Conservation (phyloP, 257 asterid genomes). For the Primulina huaijiensis region DNA sequence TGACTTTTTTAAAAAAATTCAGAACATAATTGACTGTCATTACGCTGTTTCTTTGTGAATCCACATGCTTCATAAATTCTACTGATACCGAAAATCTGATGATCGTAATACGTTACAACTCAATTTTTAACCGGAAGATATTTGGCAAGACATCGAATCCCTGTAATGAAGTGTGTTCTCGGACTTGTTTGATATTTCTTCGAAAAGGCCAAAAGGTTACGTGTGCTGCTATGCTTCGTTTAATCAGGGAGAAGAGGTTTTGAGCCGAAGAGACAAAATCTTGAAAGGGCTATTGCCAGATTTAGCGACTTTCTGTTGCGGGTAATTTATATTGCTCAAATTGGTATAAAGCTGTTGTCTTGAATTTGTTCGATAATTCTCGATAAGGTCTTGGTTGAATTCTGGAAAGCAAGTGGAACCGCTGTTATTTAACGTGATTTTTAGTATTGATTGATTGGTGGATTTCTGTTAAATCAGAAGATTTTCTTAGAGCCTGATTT, state of each 20-base stretch:
- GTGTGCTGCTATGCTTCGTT: conserved; percentile 10
- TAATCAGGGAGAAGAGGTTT: not conserved
- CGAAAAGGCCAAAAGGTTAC: not conserved
- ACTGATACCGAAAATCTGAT: not conserved
- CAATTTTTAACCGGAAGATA: not conserved
- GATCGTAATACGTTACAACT: not conserved
- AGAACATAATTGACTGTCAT: too few species aligned
- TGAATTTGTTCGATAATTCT: not conserved
- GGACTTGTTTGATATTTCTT: conserved; percentile 15
- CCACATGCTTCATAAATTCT: conserved; percentile 4
- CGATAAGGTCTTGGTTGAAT: conserved; percentile 13
- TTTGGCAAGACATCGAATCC: not conserved
- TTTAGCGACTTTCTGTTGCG: not conserved
- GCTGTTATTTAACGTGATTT: not conserved
- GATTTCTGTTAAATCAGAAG: conserved; percentile 7
- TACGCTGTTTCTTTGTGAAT: not conserved
- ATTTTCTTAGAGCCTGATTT: not conserved
- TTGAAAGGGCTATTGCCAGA: conserved; percentile 17
- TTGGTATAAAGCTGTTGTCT: conserved; percentile 19
- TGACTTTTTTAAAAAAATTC: too few species aligned
- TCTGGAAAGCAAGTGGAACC: not conserved
- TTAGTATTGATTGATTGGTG: conserved; percentile 7
- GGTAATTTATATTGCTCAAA: conserved; percentile 9
- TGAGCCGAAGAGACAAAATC: conserved; percentile 11
- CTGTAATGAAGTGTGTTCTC: not conserved